Evolutionary conservation across 2,329 filamentous ascomycete genomes (phyloP), one percentile per base, ranked within the genome.

Genomic region (Zymoseptoria crescenta): DNA sequence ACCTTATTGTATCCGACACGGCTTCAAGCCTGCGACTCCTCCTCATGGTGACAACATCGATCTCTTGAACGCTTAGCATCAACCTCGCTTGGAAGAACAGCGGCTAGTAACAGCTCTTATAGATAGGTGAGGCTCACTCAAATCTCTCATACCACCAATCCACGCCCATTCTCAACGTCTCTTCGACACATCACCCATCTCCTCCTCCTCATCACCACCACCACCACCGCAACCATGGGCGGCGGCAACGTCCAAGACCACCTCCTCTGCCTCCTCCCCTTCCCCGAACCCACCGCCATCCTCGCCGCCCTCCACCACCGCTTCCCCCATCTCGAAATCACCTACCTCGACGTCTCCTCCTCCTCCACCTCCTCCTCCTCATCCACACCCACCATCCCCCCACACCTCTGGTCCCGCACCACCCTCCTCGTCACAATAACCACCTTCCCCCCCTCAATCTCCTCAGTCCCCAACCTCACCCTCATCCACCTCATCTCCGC

Each of bases 401-500:
- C 60, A 73, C 75, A 77, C 20, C 61, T 76, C 35, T 76, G 74
- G 69, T 67, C 74, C 54, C 70, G 75, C 56, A 72, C 73, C 41
- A 80, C 75, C 1, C 75, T 81, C 61, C 73, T 83, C 20, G 72
- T 75, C 56, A 83, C 81, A 0, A 72, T 81, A 49, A 72, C 68
- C 62, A 74, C 74, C 58, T 73, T 82, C 8, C 80, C 80, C 1
- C 62, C 72, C 76, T n/a, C n/a, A n/a, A n/a, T n/a, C n/a, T n/a
- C n/a, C n/a, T n/a, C n/a, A n/a, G n/a, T n/a, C n/a, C n/a, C 77
- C 3, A 70, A 75, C 1, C 70, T 77, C 28, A 69, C 80, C 62
- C 69, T 83, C 54, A 77, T 86, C 55, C 83, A 86, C 58, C 77
- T 83, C 61, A 75, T 81, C 64, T 82, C 80, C 8, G 83, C 83